Conservation (phyloP, 768 basidiomycete genomes). For the Mycena indigotica region DNA sequence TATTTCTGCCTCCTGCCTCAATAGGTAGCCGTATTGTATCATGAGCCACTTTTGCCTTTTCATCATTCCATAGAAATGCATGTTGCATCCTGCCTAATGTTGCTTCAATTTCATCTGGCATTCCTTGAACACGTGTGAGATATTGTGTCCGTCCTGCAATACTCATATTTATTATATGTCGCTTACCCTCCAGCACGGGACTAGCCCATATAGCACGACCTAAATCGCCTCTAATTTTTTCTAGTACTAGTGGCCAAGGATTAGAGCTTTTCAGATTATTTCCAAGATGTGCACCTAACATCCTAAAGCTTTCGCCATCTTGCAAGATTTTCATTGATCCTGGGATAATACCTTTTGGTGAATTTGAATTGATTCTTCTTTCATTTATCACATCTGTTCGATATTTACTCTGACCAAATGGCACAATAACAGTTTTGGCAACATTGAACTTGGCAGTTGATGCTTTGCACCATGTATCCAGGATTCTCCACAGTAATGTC, state of each 20-base stretch:
- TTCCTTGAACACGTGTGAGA: not conserved
- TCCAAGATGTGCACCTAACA: not conserved
- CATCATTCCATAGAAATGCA: not conserved
- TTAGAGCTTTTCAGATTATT: not conserved
- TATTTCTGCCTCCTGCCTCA: not conserved
- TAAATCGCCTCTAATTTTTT: not conserved
- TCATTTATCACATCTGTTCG: not conserved
- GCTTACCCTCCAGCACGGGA: not conserved
- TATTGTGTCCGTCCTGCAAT: not conserved
- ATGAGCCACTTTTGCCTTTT: not conserved
- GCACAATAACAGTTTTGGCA: not conserved
- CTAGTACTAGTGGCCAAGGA: not conserved
- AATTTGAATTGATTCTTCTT: not conserved
- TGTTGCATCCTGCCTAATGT: not conserved
- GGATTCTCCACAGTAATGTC: not conserved
- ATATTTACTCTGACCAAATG: not conserved
- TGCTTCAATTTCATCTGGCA: not conserved
- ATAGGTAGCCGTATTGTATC: not conserved
- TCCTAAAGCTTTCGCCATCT: not conserved
- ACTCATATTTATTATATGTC: not conserved
- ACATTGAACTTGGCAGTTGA: constrained; percentile 1
- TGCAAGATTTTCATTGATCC: not conserved
- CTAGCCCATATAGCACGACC: not conserved
- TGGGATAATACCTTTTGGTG: not conserved
- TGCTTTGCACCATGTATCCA: not conserved